Evolutionary conservation across 495 filamentous ascomycete genomes (phyloP).

Genomic region (Penicillium riverlandense): DNA sequence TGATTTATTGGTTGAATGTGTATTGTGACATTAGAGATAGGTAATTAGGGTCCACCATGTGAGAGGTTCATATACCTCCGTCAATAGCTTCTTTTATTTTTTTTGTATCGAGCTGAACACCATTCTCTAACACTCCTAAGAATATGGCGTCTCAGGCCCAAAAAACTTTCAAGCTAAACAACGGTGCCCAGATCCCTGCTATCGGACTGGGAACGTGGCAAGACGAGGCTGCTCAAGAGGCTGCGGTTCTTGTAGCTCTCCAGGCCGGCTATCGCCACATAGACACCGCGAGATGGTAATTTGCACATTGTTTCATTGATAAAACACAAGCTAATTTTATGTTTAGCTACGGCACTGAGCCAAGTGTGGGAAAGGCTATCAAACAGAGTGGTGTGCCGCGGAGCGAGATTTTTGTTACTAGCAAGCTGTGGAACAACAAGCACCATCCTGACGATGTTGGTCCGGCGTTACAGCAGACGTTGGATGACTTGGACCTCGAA

Average conservation of each 20-base stretch:
- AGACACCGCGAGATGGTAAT: slow-evolving; percentile 48
- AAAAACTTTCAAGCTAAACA: slow-evolving; percentile 43
- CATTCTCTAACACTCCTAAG: neutral
- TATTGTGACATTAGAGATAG: no score
- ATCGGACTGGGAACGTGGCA: slow-evolving; percentile 46
- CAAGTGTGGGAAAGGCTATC: slow-evolving; percentile 51
- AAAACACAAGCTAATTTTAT: neutral
- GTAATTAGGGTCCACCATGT: no score
- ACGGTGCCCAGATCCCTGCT: slow-evolving; percentile 42
- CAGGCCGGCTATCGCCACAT: slow-evolving; percentile 56
- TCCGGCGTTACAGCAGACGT: slow-evolving; percentile 50
- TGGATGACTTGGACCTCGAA: slow-evolving; percentile 54
- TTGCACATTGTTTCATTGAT: neutral
- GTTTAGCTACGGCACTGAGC: slow-evolving; percentile 42
- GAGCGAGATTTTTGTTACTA: slow-evolving; percentile 57
- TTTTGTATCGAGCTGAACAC: no score
- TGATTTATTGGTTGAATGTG: no score
- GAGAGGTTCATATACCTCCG: no score
- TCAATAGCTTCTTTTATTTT: no score
- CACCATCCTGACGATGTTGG: slow-evolving; percentile 57
- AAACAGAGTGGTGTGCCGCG: slow-evolving; percentile 48
- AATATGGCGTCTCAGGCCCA: slow-evolving; percentile 4
- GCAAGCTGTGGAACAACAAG: slow-evolving; percentile 65
- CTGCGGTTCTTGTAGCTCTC: slow-evolving; percentile 37
- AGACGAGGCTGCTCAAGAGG: slow-evolving; percentile 39